Percentiles rank a stretch among this genome's conserved stretches.
phyloP scores from a whole-genome alignment of 179 eudicot species.

The Actinidia chinensis region DNA sequence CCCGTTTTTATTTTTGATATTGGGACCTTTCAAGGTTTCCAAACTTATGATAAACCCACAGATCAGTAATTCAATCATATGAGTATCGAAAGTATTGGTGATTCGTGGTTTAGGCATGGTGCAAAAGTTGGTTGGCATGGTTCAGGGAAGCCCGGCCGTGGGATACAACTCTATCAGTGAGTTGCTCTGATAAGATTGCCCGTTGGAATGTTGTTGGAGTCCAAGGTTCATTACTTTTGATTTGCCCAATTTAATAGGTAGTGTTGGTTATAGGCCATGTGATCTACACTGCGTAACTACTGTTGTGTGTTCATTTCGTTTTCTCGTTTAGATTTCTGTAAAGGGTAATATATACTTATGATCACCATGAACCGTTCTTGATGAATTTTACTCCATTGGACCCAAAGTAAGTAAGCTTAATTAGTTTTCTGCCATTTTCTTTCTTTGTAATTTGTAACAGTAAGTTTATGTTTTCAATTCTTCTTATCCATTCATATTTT shows the following conservation, averaged over 20 bases:
- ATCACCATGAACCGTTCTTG: no score
- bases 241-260: not conserved
- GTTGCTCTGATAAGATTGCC: constrained; percentile 97
- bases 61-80: not conserved
- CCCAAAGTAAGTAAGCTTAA: no score
- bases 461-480: no score
- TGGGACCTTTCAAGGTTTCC: not conserved
- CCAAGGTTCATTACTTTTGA: constrained; percentile 57
- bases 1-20: constrained; percentile 3
- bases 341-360: no score
- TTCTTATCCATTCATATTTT: no score
- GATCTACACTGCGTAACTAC: not conserved
- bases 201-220: constrained; percentile 92
- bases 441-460: no score
- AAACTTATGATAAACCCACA: not conserved
- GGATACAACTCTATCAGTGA: constrained; percentile 86
- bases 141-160: constrained; percentile 98
- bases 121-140: constrained; percentile 45
- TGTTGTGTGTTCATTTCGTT: no score
- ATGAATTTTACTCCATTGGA: no score
- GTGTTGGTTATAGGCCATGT: not conserved
- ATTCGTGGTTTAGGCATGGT: constrained; percentile 32
- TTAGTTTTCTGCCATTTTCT: no score
- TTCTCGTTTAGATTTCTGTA: no score
- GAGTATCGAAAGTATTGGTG: constrained; percentile 1